These are phyloP conservation scores for Mrakia frigida DNA, from an alignment of 768 basidiomycete genomes.

Conservation along the genomic window DNA sequence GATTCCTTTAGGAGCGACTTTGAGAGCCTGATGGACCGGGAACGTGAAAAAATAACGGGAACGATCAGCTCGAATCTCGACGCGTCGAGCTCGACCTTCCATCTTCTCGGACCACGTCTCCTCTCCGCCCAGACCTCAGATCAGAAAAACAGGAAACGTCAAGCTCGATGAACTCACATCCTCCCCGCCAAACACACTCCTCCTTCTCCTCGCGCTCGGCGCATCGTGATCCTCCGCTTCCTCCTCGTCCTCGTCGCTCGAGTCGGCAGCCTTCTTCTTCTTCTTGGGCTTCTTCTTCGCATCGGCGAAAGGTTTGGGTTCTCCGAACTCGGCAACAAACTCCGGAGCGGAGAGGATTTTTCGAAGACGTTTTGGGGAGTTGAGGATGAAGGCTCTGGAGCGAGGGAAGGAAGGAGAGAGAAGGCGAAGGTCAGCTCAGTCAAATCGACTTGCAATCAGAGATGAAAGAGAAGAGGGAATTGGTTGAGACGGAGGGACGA, in stretches of 20 bases:
- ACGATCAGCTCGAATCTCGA: background rate
- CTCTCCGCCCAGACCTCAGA: too few species aligned
- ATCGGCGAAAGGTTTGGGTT: conserved; percentile 11
- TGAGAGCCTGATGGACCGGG: conserved; percentile 20
- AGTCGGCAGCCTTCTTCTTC: conserved; percentile 9
- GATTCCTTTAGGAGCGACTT: conserved; percentile 29
- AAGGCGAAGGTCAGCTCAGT: background rate
- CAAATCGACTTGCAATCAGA: background rate
- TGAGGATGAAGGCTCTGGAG: conserved; percentile 5
- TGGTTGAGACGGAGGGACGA: background rate
- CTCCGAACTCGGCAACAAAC: conserved; percentile 53
- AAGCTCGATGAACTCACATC: conserved; percentile 53
- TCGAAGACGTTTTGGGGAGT: conserved; percentile 48
- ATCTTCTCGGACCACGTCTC: too few species aligned
- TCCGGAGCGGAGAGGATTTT: conserved; percentile 59
- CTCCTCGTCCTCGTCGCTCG: conserved; percentile 5
- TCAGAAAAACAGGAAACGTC: conserved; percentile 25
- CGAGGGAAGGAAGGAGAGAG: background rate
- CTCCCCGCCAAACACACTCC: conserved; percentile 78
- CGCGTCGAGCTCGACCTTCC: background rate
- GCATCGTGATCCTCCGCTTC: conserved; percentile 13
- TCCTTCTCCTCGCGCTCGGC: conserved; percentile 53
- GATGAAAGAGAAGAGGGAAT: background rate
- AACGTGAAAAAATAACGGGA: background rate
- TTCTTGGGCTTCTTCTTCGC: conserved; percentile 16